Evolutionary conservation across 306 rosid genomes (phyloP).

Genomic region (Vigna unguiculata): DNA sequence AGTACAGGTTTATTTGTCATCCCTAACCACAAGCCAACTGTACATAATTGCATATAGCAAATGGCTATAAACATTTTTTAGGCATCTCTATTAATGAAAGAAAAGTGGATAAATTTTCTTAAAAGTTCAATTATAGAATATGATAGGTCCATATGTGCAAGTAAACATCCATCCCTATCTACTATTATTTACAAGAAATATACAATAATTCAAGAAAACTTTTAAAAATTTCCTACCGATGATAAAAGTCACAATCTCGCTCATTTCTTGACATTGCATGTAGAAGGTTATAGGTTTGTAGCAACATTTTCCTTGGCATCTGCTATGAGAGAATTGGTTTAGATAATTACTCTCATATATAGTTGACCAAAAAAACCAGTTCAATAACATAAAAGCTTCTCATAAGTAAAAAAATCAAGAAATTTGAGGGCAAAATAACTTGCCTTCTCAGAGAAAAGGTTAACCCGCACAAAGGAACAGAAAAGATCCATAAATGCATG

Average conservation of each 20-base stretch:
- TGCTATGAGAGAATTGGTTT: slow-evolving; percentile 54
- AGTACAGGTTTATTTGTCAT: too few species aligned
- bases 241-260: slow-evolving; percentile 98
- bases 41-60: slow-evolving; percentile 27
- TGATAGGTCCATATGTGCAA: background rate
- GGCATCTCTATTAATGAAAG: slow-evolving; percentile 13
- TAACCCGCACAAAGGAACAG: slow-evolving; percentile 95
- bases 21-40: background rate
- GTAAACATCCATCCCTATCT: slow-evolving; percentile 3
- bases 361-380: background rate
- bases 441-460: slow-evolving; percentile 96
- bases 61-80: slow-evolving; percentile 26
- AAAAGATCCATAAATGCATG: slow-evolving; percentile 97
- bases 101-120: slow-evolving; percentile 23
- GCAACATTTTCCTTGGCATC: slow-evolving; percentile 99
- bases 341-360: slow-evolving; percentile 28
- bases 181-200: slow-evolving; percentile 25
- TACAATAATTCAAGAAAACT: slow-evolving; percentile 29
- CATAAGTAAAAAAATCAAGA: slow-evolving; percentile 5
- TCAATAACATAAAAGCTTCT: background rate
- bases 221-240: slow-evolving; percentile 67
- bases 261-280: slow-evolving; percentile 91
- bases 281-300: slow-evolving; percentile 87
- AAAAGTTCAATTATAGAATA: slow-evolving; percentile 28
- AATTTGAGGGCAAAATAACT: slow-evolving; percentile 47